These are phyloP conservation scores for Obba rivulosa DNA, from an alignment of 768 basidiomycete species.

Conservation along the genomic window DNA sequence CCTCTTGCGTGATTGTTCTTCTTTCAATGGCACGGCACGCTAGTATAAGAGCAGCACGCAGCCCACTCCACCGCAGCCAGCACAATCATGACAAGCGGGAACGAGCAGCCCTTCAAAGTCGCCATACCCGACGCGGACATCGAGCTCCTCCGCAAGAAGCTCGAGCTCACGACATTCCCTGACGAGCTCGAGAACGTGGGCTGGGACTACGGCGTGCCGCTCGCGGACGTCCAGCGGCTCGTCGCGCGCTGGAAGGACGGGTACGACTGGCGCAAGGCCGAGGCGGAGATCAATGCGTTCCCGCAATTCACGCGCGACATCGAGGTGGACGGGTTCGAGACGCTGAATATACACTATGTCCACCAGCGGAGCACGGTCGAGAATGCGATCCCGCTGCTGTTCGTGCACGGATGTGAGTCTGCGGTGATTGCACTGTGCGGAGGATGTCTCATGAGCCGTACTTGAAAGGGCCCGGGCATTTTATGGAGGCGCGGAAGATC, in stretches of 20 bases:
- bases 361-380: conserved; percentile 41
- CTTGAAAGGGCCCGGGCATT: conserved; percentile 55
- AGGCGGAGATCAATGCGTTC: conserved; percentile 46
- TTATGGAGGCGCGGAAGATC: conserved; percentile 52
- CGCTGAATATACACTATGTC: conserved; percentile 53
- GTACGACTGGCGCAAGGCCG: conserved; percentile 53
- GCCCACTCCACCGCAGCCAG: too few relatives aligned
- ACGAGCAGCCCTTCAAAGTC: conserved; percentile 19
- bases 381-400: conserved; percentile 53
- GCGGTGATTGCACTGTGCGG: neutral
- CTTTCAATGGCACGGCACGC: too few relatives aligned
- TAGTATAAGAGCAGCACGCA: too few relatives aligned
- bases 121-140: conserved; percentile 17
- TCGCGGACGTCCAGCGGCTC: conserved; percentile 43
- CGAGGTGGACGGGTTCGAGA: conserved; percentile 39
- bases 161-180: conserved; percentile 21
- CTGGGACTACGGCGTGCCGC: conserved; percentile 32
- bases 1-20: too few relatives aligned
- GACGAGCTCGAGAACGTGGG: conserved; percentile 20
- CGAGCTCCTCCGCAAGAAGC: conserved; percentile 17
- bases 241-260: conserved; percentile 44
- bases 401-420: conserved; percentile 54
- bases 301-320: conserved; percentile 54
- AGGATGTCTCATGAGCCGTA: neutral
- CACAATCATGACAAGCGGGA: neutral